Base-by-base conservation (phyloP, 495 filamentous ascomycete genomes). In the Aspergillus bertholletiae region DNA sequence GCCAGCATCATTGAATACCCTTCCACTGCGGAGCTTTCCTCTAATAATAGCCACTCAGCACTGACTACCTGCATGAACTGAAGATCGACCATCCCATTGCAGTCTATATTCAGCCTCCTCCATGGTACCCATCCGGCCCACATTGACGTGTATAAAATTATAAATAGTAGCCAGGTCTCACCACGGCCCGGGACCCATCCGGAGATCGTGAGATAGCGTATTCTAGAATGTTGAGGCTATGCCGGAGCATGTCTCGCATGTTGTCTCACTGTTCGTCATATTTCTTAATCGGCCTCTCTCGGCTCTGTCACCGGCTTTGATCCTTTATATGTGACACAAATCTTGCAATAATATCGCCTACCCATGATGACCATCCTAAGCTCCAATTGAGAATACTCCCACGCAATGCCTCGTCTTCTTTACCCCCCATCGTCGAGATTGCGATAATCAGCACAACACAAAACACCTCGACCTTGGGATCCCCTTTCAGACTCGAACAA, bases 401-500 rank as follows among this genome's bases (percentile, higher is more conserved):
- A n/a, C n/a, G n/a, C n/a, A n/a, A n/a, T n/a, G n/a, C n/a, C n/a
- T n/a, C n/a, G n/a, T n/a, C n/a, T n/a, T n/a, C n/a, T n/a, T n/a
- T n/a, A n/a, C n/a, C n/a, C n/a, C n/a, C n/a, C n/a, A n/a, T n/a
- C 1, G 8, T 32, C 8, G 30, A 32, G 30, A 32, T 12, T 7
- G 7, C 27, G 5, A 28, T 32, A 11, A 2, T 2, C 13, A 32
- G 30, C 34, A n/a, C 34, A 15, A 15, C 34, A 37, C 9, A 1
- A 37, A n/a, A 32, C 35, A n/a, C n/a, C n/a, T n/a, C n/a, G n/a
- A n/a, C n/a, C n/a, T n/a, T n/a, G n/a, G n/a, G n/a, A n/a, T 26
- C 23, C 18, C 15, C 55, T 15, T 44, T 68, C 7, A 17, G 34
- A 7, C 41, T 70, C 9, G 54, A 67, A 22, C 46, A 30, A 15